Conservation (phyloP, 805 yeast species). For the Hagleromyces aurorensis region DNA sequence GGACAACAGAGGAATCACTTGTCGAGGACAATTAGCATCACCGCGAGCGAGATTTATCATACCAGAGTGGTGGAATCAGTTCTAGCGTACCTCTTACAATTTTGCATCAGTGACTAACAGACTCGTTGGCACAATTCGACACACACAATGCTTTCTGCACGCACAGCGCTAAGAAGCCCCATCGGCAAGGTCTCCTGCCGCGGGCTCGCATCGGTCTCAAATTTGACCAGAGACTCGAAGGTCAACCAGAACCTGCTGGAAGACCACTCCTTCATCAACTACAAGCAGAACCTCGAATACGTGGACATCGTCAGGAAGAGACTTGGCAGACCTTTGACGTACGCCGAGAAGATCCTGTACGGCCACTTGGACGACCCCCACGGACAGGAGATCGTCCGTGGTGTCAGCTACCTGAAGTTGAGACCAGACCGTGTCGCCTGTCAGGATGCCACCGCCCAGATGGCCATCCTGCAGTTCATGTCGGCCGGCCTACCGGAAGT, state of each 20-base stretch:
- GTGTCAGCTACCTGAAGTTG: slow-evolving; percentile 83
- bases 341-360: slow-evolving; percentile 91
- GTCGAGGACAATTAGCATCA: no score
- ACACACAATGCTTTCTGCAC: slow-evolving; percentile 29
- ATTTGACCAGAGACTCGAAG: slow-evolving; percentile 56
- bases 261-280: slow-evolving; percentile 78
- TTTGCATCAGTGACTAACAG: no score
- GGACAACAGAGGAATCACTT: no score
- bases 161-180: slow-evolving; percentile 19
- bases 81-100: no score
- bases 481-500: slow-evolving; percentile 87
- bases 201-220: slow-evolving; percentile 36
- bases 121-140: no score
- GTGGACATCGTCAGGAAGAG: slow-evolving; percentile 77
- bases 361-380: slow-evolving; percentile 93
- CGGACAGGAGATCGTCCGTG: slow-evolving; percentile 77
- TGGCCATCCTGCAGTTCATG: slow-evolving; percentile 96
- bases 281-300: slow-evolving; percentile 85
- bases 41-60: no score
- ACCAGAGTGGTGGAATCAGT: no score
- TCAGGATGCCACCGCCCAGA: slow-evolving; percentile 99
- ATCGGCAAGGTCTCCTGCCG: no score
- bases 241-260: slow-evolving; percentile 77
- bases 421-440: slow-evolving; percentile 98
- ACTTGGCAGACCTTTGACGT: slow-evolving; percentile 81